Evolutionary conservation across 164 flowering plant species (phyloP).

Genomic region (Malania oleifera): DNA sequence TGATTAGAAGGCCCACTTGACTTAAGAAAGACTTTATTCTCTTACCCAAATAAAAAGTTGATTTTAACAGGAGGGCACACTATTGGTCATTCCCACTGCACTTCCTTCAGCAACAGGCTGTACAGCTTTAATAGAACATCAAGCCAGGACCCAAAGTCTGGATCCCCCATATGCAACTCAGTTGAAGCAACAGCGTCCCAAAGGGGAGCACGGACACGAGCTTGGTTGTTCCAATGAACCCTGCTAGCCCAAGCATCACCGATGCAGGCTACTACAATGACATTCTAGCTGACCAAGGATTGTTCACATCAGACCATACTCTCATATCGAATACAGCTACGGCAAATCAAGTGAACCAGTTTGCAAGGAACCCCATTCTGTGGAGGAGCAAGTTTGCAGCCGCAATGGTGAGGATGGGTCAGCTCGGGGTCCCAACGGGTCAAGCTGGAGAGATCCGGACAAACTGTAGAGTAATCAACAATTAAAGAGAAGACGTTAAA

Average conservation of each 20-base stretch:
- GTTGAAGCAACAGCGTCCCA: conserved; percentile 42
- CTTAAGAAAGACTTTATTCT: background rate
- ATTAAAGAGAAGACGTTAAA: too few relatives aligned
- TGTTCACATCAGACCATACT: conserved; percentile 57
- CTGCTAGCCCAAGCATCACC: conserved; percentile 23
- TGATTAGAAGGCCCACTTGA: conserved; percentile 20
- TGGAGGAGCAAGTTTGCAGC: conserved; percentile 42
- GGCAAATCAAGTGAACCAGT: conserved; percentile 28
- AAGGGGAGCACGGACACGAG: conserved; percentile 21
- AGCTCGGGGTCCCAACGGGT: conserved; percentile 50
- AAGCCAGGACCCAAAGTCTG: conserved; percentile 39
- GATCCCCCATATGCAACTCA: conserved; percentile 33
- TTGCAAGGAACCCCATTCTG: conserved; percentile 20
- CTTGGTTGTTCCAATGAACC: conserved; percentile 41
- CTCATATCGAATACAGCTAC: conserved; percentile 34
- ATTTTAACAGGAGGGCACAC: conserved; percentile 76
- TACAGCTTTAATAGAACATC: conserved; percentile 36
- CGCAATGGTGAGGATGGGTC: conserved; percentile 71
- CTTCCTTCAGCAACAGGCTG: conserved; percentile 33
- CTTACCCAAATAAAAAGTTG: too few relatives aligned
- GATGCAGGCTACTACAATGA: conserved; percentile 38
- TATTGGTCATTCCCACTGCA: conserved; percentile 51
- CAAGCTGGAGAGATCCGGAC: conserved; percentile 44
- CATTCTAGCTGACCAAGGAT: conserved; percentile 28
- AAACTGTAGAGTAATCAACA: conserved; percentile 45